Percentiles rank a stretch among this genome's conserved stretches.
Conservation (phyloP, 2,329 filamentous ascomycete species). For the Colletotrichum caudatum region DNA sequence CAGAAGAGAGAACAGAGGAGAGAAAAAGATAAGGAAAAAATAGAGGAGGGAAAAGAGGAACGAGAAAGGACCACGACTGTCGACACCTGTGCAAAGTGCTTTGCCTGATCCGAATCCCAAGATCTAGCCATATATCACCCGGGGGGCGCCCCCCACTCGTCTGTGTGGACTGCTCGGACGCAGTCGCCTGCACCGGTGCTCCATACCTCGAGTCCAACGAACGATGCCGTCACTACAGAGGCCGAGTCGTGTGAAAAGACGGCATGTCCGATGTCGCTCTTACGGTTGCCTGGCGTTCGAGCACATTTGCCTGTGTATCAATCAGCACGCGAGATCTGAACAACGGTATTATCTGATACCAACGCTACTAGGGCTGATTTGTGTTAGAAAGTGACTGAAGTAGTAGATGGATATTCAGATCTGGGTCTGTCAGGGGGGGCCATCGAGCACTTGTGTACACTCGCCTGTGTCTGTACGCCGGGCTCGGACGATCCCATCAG, state of each 20-base stretch:
- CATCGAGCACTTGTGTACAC: background rate
- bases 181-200: background rate
- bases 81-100: background rate
- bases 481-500: background rate
- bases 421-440: background rate
- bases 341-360: accelerated
- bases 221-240: background rate
- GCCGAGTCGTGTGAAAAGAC: background rate
- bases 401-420: accelerated
- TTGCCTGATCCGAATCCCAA: background rate
- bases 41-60: background rate
- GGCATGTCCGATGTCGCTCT: accelerated
- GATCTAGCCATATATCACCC: background rate
- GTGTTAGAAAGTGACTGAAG: background rate
- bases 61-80: background rate
- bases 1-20: no score
- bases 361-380: background rate
- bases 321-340: background rate
- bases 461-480: background rate
- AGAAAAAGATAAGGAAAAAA: background rate
- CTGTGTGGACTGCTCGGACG: background rate
- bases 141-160: background rate
- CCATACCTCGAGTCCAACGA: background rate
- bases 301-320: background rate
- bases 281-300: background rate